Conservation (phyloP, 148 eudicot genomes). For the Spergularia bocconei region DNA sequence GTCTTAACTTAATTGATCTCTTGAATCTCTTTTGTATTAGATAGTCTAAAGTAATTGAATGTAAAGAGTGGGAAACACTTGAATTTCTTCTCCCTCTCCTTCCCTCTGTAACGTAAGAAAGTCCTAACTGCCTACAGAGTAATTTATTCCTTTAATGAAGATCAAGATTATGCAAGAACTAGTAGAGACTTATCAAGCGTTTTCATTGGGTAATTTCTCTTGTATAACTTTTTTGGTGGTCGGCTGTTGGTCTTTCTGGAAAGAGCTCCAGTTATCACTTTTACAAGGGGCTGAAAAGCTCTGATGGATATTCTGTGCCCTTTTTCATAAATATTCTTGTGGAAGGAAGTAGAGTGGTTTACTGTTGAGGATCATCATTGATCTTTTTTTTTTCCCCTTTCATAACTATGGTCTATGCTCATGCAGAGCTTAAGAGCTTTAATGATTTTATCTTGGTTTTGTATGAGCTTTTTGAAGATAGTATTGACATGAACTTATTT, state of each 20-base stretch:
- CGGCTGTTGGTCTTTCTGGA: neutral
- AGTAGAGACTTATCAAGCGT: neutral
- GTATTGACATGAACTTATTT: neutral
- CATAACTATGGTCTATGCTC: neutral
- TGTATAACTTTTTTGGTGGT: neutral
- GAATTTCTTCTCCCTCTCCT: neutral
- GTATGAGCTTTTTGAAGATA: neutral
- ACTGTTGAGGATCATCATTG: neutral
- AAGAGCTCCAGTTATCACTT: neutral
- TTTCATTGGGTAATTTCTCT: neutral
- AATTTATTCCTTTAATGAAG: no score
- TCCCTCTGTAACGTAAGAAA: neutral
- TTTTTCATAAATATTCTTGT: neutral
- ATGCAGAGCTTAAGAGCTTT: neutral
- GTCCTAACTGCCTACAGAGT: neutral
- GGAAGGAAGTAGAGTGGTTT: neutral
- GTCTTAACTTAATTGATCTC: neutral
- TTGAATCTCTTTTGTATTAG: neutral
- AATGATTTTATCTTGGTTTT: neutral
- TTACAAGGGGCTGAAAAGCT: neutral
- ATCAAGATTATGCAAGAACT: neutral
- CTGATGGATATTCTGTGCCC: neutral
- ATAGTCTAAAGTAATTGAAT: neutral
- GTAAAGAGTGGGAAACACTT: neutral
- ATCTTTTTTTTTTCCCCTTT: neutral